Evolutionary conservation across 148 eudicot genomes (phyloP).

Genomic region (Gaultheria prostrata): DNA sequence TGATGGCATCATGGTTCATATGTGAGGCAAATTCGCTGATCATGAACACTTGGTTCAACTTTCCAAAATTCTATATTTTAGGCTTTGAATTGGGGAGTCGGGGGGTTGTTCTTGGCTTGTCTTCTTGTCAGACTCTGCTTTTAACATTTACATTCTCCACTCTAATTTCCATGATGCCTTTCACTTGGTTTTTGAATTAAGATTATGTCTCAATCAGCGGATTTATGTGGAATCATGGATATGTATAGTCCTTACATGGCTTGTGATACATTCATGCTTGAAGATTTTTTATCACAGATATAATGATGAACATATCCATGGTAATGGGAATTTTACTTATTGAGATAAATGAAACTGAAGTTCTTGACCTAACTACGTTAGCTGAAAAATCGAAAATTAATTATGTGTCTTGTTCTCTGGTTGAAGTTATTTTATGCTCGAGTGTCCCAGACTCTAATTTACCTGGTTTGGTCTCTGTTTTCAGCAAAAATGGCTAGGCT

Average conservation of each 20-base stretch:
- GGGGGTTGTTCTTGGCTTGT: background rate
- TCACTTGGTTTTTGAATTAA: background rate
- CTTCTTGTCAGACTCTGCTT: background rate
- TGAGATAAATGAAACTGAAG: background rate
- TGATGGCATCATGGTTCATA: background rate
- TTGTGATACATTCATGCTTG: background rate
- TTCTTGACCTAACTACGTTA: background rate
- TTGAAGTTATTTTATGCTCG: background rate
- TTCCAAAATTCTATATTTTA: background rate
- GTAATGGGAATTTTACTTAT: background rate
- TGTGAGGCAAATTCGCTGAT: background rate
- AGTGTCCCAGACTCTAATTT: background rate
- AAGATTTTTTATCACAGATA: constrained; percentile 1
- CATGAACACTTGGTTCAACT: background rate
- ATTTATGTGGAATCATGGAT: background rate
- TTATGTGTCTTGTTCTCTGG: background rate
- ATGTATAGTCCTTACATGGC: background rate
- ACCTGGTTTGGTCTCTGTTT: constrained; percentile 7
- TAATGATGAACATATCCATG: background rate
- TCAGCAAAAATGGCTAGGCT: constrained; percentile 80
- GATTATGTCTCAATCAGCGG: background rate
- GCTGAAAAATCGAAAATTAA: background rate
- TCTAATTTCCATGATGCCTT: background rate
- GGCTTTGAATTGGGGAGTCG: background rate
- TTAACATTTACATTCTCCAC: background rate